Conservation (phyloP, 768 basidiomycete genomes). For the Leucosporidium yakuticum region DNA sequence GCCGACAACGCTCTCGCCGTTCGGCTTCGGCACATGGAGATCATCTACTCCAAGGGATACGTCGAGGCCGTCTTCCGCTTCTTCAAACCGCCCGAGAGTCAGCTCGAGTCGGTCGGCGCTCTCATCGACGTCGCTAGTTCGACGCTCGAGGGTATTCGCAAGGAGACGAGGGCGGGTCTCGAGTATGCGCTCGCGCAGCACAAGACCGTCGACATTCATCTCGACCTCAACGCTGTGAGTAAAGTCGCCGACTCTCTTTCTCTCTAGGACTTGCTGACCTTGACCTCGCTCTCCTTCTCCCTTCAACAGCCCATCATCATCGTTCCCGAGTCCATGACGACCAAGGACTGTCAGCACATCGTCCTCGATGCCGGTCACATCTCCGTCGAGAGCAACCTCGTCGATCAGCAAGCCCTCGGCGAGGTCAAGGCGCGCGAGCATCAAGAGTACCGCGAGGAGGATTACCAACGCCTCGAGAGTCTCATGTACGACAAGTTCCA, state of each 20-base stretch:
- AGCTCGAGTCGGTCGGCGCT: conserved; percentile 90
- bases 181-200: conserved; percentile 89
- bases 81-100: conserved; percentile 87
- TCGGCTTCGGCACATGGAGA: conserved; percentile 71
- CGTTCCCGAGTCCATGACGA: conserved; percentile 82
- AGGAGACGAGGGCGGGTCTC: conserved; percentile 87
- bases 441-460: conserved; percentile 76
- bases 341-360: conserved; percentile 70
- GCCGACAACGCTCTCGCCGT: conserved; percentile 86
- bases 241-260: background rate
- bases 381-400: conserved; percentile 75
- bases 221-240: conserved; percentile 76
- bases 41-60: conserved; percentile 91
- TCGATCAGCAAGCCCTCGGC: conserved; percentile 69
- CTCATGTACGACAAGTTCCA: conserved; percentile 92
- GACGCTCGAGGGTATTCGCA: conserved; percentile 84
- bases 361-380: conserved; percentile 96
- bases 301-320: conserved; percentile 70
- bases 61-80: conserved; percentile 86
- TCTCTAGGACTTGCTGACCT: background rate
- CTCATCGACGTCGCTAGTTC: conserved; percentile 83
- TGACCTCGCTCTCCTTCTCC: background rate
- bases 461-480: conserved; percentile 75
- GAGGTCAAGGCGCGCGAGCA: conserved; percentile 75
- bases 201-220: conserved; percentile 91